These are phyloP conservation scores for Quercus rubra DNA, from an alignment of 306 rosid species.

Conservation along the genomic window DNA sequence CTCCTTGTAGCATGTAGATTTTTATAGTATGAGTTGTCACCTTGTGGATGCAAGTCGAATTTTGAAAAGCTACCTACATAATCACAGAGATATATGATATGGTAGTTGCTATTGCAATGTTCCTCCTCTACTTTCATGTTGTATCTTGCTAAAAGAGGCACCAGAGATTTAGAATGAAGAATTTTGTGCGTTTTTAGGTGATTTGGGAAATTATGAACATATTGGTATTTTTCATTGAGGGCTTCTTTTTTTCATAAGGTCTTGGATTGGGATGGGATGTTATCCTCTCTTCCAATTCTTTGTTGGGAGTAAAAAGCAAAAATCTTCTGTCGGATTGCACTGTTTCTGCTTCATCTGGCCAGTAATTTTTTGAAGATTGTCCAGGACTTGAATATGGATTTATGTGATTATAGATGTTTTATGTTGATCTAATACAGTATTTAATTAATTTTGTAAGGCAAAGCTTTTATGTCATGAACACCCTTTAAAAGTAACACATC, in stretches of 20 bases:
- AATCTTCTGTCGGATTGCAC: background rate
- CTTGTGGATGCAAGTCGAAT: background rate
- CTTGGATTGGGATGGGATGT: background rate
- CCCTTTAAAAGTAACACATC: too few relatives aligned
- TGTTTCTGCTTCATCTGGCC: background rate
- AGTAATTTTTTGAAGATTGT: background rate
- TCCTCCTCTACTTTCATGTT: background rate
- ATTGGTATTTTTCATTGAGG: background rate
- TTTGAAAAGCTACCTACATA: background rate
- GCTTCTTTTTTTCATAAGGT: background rate
- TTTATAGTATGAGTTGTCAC: background rate
- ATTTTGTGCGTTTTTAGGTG: background rate
- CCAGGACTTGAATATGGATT: background rate
- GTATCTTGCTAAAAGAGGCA: background rate
- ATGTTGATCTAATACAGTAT: background rate
- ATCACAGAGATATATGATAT: background rate
- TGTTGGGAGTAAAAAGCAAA: background rate
- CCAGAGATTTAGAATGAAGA: background rate
- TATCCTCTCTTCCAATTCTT: background rate
- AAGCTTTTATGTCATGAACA: too few relatives aligned
- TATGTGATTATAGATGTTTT: background rate
- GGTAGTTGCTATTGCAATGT: background rate
- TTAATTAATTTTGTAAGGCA: background rate
- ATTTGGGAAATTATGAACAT: background rate
- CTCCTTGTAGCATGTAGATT: background rate